Conservation (phyloP, 73 alveolate genomes). For the Urostyla sp. region DNA sequence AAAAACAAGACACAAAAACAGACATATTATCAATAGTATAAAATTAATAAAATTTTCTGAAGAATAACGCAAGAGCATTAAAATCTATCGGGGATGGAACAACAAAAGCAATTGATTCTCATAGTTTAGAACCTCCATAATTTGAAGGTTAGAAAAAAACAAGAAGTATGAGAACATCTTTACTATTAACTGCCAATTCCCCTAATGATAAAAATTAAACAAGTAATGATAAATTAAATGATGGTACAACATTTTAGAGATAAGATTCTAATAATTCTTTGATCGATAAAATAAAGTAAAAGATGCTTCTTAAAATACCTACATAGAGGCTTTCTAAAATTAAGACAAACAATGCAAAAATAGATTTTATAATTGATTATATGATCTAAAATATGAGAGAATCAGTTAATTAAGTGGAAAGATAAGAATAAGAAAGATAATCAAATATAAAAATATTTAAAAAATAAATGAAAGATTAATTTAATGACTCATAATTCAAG, state of each 20-base stretch:
- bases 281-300: background rate
- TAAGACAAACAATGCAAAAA: background rate
- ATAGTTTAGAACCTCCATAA: too few species aligned
- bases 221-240: too few species aligned
- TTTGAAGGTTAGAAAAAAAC: too few species aligned
- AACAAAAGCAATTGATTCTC: too few species aligned
- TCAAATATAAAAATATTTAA: constrained; percentile 15
- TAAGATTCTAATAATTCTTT: background rate
- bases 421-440: background rate
- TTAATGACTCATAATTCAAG: constrained; percentile 26
- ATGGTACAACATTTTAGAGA: background rate
- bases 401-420: background rate
- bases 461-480: constrained; percentile 32
- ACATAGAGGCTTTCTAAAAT: background rate
- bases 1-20: too few species aligned
- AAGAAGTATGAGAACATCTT: too few species aligned
- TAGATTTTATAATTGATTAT: constrained; percentile 26
- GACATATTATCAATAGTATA: too few species aligned
- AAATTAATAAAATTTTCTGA: too few species aligned
- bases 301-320: constrained; percentile 4
- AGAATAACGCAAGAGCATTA: too few species aligned
- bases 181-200: too few species aligned
- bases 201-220: background rate
- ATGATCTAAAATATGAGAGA: constrained; percentile 12
- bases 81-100: too few species aligned